Conservation (phyloP, 345 rosid genomes). For the Sisymbrium irio region DNA sequence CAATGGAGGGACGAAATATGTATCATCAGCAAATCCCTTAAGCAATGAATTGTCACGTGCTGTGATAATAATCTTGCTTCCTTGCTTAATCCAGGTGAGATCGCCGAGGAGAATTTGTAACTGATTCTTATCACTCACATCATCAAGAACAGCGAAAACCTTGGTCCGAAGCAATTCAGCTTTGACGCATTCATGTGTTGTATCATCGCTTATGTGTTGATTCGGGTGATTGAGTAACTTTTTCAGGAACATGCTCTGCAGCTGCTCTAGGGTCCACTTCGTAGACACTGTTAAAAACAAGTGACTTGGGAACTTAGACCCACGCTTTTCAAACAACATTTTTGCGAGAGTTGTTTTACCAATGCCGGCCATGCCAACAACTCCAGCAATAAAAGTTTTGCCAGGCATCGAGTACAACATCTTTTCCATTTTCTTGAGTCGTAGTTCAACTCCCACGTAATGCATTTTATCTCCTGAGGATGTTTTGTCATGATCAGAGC, state of each 20-base stretch:
- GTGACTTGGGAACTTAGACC: neutral
- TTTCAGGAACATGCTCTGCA: neutral
- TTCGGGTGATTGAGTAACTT: neutral
- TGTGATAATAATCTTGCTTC: slow-evolving; percentile 6
- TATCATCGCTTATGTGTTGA: neutral
- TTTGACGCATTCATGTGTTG: neutral
- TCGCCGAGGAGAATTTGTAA: neutral
- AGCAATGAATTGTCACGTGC: neutral
- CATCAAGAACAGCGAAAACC: neutral
- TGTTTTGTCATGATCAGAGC: neutral
- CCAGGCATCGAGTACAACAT: neutral
- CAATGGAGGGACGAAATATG: neutral
- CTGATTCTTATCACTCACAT: neutral
- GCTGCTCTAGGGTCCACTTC: neutral
- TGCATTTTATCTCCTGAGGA: neutral
- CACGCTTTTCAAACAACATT: neutral
- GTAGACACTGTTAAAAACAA: neutral
- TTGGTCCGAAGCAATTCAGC: neutral
- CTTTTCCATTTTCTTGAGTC: slow-evolving; percentile 13
- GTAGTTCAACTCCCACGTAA: neutral
- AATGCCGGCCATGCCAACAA: slow-evolving; percentile 18
- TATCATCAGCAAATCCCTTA: neutral
- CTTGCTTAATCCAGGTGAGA: neutral
- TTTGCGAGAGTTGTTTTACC: slow-evolving; percentile 14
- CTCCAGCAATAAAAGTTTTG: slow-evolving; percentile 19